Evolutionary conservation across 805 yeast species (phyloP).

Genomic region (Ogataea allantospora): DNA sequence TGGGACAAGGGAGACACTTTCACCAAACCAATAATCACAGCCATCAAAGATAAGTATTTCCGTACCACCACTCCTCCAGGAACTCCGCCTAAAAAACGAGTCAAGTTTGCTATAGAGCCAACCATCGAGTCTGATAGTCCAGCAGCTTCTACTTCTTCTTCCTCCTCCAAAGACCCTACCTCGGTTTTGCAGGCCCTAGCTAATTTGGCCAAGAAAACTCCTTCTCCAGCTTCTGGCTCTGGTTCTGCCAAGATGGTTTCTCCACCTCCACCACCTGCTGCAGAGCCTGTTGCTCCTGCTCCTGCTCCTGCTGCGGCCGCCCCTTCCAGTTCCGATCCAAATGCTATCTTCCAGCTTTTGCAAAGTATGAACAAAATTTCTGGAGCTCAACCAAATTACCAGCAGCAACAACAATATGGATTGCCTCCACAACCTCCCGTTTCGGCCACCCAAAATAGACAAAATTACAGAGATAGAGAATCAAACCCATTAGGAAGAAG

Average conservation of each 20-base stretch:
- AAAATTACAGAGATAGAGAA: conserved; percentile 34
- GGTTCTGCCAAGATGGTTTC: conserved; percentile 31
- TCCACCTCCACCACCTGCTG: conserved; percentile 29
- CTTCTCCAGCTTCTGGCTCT: conserved; percentile 32
- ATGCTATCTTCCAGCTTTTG: conserved; percentile 50
- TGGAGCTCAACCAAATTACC: conserved; percentile 23
- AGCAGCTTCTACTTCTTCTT: conserved; percentile 17
- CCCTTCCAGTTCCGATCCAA: conserved; percentile 33
- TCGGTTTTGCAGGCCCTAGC: conserved; percentile 71
- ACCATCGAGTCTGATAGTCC: conserved; percentile 13
- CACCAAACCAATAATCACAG: conserved; percentile 49
- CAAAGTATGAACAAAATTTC: conserved; percentile 44
- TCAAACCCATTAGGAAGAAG: conserved; percentile 41
- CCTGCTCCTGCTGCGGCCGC: conserved; percentile 14
- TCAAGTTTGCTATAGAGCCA: conserved; percentile 28
- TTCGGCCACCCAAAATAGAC: conserved; percentile 23
- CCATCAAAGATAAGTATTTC: conserved; percentile 60
- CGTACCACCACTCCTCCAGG: conserved; percentile 70
- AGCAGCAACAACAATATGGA: conserved; percentile 23
- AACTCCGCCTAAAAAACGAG: conserved; percentile 48
- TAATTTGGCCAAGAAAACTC: conserved; percentile 51
- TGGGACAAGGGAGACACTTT: conserved; percentile 90
- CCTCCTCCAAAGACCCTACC: conserved; percentile 48
- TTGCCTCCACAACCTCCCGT: conserved; percentile 25
- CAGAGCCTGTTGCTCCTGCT: conserved; percentile 12